Evolutionary conservation across 139 green algal genomes (phyloP).

Genomic region (Dunaliella primolecta): DNA sequence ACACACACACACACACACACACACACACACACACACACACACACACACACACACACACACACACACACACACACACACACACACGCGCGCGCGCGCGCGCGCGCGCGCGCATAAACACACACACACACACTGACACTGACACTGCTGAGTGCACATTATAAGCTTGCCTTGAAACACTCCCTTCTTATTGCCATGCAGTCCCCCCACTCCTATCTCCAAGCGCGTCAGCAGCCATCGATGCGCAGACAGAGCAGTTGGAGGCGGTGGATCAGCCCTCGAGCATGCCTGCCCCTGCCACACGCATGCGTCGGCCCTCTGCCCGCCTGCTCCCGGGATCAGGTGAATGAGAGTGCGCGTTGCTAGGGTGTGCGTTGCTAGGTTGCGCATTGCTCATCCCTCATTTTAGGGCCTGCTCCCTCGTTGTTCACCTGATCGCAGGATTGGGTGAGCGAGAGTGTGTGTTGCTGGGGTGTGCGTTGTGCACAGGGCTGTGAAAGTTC

Average conservation of each 20-base stretch:
- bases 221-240: neutral
- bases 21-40: too few species aligned
- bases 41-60: too few species aligned
- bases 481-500: too few species aligned
- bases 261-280: neutral
- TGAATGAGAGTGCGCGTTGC: too few species aligned
- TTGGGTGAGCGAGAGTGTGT: neutral
- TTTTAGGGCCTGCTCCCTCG: neutral
- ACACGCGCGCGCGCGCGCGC: too few species aligned
- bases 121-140: too few species aligned
- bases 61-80: too few species aligned
- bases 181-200: neutral
- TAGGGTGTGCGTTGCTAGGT: neutral
- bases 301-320: neutral
- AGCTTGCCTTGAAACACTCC: too few species aligned
- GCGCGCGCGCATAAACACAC: too few species aligned
- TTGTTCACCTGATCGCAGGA: neutral
- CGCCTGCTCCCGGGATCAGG: neutral
- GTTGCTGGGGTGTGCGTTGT: neutral
- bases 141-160: too few species aligned
- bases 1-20: too few species aligned
- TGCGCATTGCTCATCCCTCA: neutral
- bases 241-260: neutral
- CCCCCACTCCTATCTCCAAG: neutral
- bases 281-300: neutral